A percentile compares a stretch with the other conserved stretches of the same genome.
These are phyloP conservation scores for Lathyrus sativus DNA, from an alignment of 306 rosid genomes.

Conservation along the genomic window DNA sequence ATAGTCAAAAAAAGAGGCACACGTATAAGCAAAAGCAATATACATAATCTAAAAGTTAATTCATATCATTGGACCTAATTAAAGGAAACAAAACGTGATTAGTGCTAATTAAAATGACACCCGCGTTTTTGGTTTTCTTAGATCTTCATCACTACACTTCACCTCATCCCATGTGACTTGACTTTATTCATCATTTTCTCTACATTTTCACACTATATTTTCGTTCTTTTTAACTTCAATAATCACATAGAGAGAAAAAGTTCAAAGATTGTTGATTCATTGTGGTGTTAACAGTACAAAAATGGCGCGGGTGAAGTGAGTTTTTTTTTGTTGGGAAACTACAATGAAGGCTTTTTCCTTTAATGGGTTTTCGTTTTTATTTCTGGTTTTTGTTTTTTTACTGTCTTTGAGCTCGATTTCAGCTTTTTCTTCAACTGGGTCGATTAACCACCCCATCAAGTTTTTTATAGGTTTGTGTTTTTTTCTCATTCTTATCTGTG, in stretches of 20 bases:
- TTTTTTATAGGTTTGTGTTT: slow-evolving; percentile 61
- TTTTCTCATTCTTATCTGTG: slow-evolving; percentile 19
- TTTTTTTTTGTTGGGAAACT: neutral
- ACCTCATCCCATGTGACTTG: slow-evolving; percentile 60
- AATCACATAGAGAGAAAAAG: too few relatives aligned
- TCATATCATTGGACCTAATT: neutral
- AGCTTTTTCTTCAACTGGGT: slow-evolving; percentile 49
- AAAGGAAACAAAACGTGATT: slow-evolving; percentile 6
- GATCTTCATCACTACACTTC: slow-evolving; percentile 22
- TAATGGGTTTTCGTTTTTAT: slow-evolving; percentile 40
- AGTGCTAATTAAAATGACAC: slow-evolving; percentile 36
- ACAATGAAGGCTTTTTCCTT: slow-evolving; percentile 50
- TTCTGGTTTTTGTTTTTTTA: slow-evolving; percentile 43
- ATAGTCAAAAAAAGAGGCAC: slow-evolving; percentile 9
- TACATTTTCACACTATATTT: slow-evolving; percentile 5
- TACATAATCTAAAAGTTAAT: neutral
- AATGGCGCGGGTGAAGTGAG: slow-evolving; percentile 52
- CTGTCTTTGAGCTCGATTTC: slow-evolving; percentile 55
- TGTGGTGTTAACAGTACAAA: neutral
- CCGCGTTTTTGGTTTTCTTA: slow-evolving; percentile 54
- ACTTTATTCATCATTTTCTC: slow-evolving; percentile 1
- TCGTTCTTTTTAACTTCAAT: neutral
- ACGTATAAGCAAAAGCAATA: neutral
- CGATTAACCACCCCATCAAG: slow-evolving; percentile 34
- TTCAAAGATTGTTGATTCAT: too few relatives aligned